A percentile compares a stretch with the other conserved stretches of the same genome.
These are phyloP conservation scores for Mrakia blollopis DNA, from an alignment of 768 basidiomycete species.

Conservation along the genomic window DNA sequence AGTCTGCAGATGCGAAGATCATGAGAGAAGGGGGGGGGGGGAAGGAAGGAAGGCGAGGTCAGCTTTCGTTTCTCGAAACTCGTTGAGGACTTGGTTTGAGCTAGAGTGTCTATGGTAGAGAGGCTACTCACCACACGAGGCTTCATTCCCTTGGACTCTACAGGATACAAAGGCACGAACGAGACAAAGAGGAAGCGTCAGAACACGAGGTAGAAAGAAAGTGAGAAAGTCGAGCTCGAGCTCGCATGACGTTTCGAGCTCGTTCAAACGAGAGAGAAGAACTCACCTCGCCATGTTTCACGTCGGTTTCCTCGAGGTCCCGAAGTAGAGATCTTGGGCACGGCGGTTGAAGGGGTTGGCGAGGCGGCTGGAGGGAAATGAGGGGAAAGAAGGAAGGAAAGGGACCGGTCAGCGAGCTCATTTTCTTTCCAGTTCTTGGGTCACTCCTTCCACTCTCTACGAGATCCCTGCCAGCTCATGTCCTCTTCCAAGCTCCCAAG, in stretches of 20 bases:
- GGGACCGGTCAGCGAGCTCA: neutral
- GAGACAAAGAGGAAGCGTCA: no score
- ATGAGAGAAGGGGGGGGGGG: neutral
- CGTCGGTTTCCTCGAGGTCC: conserved; percentile 32
- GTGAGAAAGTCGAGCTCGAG: no score
- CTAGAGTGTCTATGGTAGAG: neutral
- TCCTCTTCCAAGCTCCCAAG: no score
- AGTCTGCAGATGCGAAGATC: neutral
- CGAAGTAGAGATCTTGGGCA: conserved; percentile 31
- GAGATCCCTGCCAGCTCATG: no score
- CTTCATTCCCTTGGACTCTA: conserved; percentile 14
- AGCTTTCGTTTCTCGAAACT: neutral
- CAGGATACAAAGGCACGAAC: neutral
- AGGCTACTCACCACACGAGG: neutral
- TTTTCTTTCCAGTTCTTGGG: no score
- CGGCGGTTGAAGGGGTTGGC: neutral
- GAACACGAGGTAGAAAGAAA: no score
- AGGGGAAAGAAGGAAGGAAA: neutral
- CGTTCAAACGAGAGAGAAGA: neutral
- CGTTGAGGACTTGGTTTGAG: neutral
- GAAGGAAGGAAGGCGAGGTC: neutral
- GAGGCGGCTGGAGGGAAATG: neutral
- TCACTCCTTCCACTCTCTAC: no score
- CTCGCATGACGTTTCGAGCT: no score
- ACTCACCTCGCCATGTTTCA: conserved; percentile 28